Evolutionary conservation across 257 asterid genomes (phyloP).

Genomic region (Nicotiana undulata): DNA sequence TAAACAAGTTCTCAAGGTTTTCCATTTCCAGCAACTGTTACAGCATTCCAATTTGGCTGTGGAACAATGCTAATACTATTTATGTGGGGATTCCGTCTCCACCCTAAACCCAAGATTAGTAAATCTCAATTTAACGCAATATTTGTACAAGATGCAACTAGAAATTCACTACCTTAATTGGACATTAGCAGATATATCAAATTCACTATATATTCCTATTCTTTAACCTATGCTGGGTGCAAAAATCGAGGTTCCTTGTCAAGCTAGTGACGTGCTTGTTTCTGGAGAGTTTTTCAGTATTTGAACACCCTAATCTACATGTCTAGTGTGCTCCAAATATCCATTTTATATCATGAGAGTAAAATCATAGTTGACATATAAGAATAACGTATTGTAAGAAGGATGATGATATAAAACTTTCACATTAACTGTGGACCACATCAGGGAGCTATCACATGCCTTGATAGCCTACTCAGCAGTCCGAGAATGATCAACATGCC

Average conservation of each 20-base stretch:
- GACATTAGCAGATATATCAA: not conserved
- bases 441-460: conserved; percentile 29
- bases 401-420: not conserved
- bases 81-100: conserved; percentile 76
- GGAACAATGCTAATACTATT: conserved; percentile 48
- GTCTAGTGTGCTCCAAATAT: not conserved
- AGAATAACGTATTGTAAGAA: not conserved
- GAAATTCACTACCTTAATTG: not conserved
- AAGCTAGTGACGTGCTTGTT: too few species aligned
- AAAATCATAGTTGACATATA: not conserved
- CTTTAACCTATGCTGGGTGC: not conserved
- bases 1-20: conserved; percentile 79
- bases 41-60: conserved; percentile 81
- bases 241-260: not conserved
- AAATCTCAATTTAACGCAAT: too few species aligned
- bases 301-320: not conserved
- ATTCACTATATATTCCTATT: not conserved
- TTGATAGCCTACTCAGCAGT: conserved; percentile 96
- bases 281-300: not conserved
- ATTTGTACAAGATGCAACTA: not conserved
- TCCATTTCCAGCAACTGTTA: conserved; percentile 73
- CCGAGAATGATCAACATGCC: conserved; percentile 94
- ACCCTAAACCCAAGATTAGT: conserved; percentile 55
- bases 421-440: not conserved
- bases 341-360: not conserved